Evolutionary conservation across 1,139 yeast species (phyloP).

Genomic region (Blastobotrys buckinghamii): DNA sequence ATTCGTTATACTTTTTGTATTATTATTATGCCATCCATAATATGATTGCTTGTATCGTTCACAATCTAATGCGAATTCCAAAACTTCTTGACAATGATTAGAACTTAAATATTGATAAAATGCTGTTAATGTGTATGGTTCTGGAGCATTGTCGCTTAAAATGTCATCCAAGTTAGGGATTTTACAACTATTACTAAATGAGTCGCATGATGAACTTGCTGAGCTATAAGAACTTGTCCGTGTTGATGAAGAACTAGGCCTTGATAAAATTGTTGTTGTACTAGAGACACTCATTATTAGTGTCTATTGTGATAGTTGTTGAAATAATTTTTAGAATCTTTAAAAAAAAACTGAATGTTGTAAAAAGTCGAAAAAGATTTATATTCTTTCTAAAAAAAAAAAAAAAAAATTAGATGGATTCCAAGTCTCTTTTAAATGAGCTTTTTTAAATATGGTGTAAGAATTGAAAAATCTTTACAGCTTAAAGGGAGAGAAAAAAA

Average conservation of each 20-base stretch:
- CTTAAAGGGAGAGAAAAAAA: not conserved
- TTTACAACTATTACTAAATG: not conserved
- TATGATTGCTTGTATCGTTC: constrained; percentile 24
- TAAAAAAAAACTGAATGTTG: not conserved
- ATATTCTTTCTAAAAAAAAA: not conserved
- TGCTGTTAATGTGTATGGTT: constrained; percentile 28
- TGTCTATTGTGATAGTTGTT: no score
- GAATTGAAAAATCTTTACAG: no score
- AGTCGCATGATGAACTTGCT: not conserved
- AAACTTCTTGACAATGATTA: constrained; percentile 33
- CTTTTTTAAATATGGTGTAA: not conserved
- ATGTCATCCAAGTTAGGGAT: constrained; percentile 29
- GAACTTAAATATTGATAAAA: constrained; percentile 29
- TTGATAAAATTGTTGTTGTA: constrained; percentile 1
- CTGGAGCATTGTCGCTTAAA: constrained; percentile 22
- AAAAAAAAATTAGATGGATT: not conserved
- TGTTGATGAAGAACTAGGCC: constrained; percentile 7
- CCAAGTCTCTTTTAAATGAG: not conserved
- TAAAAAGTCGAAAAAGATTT: not conserved
- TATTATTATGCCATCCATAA: constrained; percentile 10
- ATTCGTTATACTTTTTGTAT: constrained; percentile 2
- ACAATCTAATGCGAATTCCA: constrained; percentile 33
- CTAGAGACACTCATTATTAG: constrained; percentile 4
- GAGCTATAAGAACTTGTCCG: not conserved
- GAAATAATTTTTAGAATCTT: no score